A percentile compares a stretch with the other conserved stretches of the same genome.
phyloP scores from a whole-genome alignment of 768 basidiomycete genomes.

The Hortiboletus flavorubellus region DNA sequence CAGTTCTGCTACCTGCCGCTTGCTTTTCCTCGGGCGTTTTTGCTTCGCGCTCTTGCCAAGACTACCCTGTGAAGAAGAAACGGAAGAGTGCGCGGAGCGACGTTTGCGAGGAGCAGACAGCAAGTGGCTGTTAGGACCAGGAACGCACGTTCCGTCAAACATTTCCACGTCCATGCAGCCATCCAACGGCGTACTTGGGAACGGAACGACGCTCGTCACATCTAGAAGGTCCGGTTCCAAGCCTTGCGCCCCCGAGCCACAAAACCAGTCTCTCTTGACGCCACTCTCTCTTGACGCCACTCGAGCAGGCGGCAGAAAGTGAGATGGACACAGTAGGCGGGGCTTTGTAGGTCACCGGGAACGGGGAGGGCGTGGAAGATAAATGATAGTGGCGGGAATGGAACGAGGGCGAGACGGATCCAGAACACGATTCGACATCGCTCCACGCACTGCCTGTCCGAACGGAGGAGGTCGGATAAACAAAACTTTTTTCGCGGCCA shows the following conservation, averaged over 20 bases:
- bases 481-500: slow-evolving; percentile 6
- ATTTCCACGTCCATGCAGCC: slow-evolving; percentile 24
- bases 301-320: slow-evolving; percentile 32
- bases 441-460: slow-evolving; percentile 16
- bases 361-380: slow-evolving; percentile 14
- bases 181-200: slow-evolving; percentile 31
- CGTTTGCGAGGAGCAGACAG: slow-evolving; percentile 26
- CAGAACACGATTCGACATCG: slow-evolving; percentile 1
- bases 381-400: slow-evolving; percentile 9
- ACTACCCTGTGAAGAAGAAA: slow-evolving; percentile 21
- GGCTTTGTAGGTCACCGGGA: slow-evolving; percentile 30
- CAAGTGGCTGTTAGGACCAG: not conserved
- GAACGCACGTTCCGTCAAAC: slow-evolving; percentile 25
- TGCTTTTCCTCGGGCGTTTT: slow-evolving; percentile 33
- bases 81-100: slow-evolving; percentile 32
- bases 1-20: slow-evolving; percentile 32
- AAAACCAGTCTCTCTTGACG: too few species aligned
- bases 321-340: slow-evolving; percentile 39
- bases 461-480: slow-evolving; percentile 17
- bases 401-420: not conserved
- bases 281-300: too few species aligned
- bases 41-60: slow-evolving; percentile 16
- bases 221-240: slow-evolving; percentile 25
- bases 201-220: slow-evolving; percentile 35
- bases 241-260: slow-evolving; percentile 6